Percentiles rank a stretch among this genome's conserved stretches.
phyloP scores from a whole-genome alignment of 2,329 filamentous ascomycete species.

The Sphaerostilbella broomeana region DNA sequence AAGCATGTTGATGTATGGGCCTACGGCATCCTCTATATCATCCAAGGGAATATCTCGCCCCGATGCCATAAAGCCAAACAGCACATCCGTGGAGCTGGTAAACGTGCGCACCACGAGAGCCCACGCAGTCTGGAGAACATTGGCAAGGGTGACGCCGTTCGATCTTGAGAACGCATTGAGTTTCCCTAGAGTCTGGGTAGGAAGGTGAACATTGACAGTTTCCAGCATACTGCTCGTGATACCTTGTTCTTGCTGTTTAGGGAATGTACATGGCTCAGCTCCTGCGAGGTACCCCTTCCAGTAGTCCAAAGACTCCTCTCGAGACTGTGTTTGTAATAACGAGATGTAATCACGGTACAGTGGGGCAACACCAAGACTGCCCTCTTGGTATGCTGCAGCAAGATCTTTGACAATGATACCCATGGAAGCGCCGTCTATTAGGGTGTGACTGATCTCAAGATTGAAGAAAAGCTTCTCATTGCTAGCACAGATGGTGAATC shows the following conservation, averaged over 20 bases:
- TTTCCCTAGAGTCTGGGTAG: background rate
- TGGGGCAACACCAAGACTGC: background rate
- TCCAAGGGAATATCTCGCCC: conserved; percentile 1
- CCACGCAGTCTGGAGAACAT: conserved; percentile 2
- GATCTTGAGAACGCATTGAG: background rate
- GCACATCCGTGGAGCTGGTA: background rate
- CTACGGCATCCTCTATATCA: background rate
- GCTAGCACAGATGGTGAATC: background rate
- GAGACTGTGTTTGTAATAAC: background rate
- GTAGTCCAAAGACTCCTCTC: background rate
- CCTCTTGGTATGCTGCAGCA: background rate
- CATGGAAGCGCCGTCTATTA: conserved; percentile 1
- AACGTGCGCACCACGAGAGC: background rate
- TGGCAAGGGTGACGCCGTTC: background rate
- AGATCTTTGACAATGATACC: background rate
- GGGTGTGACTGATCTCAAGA: background rate
- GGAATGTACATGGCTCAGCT: background rate
- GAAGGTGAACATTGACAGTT: background rate
- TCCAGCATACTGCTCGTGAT: background rate
- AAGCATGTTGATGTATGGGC: conserved; percentile 1
- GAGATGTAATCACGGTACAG: background rate
- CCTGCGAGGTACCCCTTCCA: background rate
- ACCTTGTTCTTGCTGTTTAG: background rate
- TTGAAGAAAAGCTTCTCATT: background rate
- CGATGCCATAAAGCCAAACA: background rate